Base-by-base conservation (phyloP, 208 protist genomes). In the Acanthamoeba rhysodes region DNA sequence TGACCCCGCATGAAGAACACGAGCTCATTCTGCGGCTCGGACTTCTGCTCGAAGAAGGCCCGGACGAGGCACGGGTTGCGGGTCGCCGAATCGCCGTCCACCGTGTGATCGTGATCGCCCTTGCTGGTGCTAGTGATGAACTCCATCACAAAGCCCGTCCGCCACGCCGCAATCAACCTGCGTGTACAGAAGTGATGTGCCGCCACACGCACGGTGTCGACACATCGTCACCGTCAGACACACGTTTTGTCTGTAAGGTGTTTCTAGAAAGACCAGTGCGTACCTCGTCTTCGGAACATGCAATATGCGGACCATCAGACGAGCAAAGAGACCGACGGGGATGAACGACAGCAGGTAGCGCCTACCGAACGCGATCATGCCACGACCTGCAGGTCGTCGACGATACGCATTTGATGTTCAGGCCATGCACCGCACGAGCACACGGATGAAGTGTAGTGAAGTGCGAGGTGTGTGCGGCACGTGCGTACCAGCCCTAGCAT, bases 301-400 rank as follows among this genome's bases (percentile, higher is more conserved):
- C 59, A 92, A 76, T 72, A 74, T 50, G 87, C 87, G 87, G 34
- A 92, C 87, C 87, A 92, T 92, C 18, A 92, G 57, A n/a, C 87
- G 57, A 18, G 87, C 57, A 50, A 92, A 92, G 32, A 92, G 87
- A 48, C 87, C 87, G 3, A 66, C 59, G n/a, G 87, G 87, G 34
- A 92, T 64, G 41, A 92, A 92, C 29, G 57, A 74, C 32, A 92
- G 29, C 87, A 76, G 12, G 29, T 92, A 92, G 32, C 37, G n/a
- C 32, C 87, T 50, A 4, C 87, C 87, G 48, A 76, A 92, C 64
- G 34, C 22, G 2, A 84, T 9, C 76, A 84, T n/a, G 12, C 76
- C 76, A 48, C 76, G 76, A 48, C 76, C 76, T 84, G 20, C 34
- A 18, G 34, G n/a, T 18, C 8, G n/a, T 72, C 9, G 12, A 72